Evolutionary conservation across 176 grass and related monocot species (phyloP), one percentile per base, ranked within the genome.

Genomic region (Carex parvula): DNA sequence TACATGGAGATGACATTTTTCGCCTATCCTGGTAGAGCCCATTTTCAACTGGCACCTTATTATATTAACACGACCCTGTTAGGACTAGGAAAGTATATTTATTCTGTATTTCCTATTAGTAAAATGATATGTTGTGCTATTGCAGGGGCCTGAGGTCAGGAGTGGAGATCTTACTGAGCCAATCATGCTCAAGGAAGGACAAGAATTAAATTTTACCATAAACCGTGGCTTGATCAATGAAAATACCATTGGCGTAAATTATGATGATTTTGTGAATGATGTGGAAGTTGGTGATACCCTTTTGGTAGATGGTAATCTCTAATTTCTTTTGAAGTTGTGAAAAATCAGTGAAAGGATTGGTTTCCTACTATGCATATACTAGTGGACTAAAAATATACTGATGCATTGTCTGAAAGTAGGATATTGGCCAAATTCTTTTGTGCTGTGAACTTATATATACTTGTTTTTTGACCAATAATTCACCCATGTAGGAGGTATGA

Each of bases 141-240:
- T 91, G 77, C 83, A 99, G 96, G 96, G 96, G 85, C 96, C 96
- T 52, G 96, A 99, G 86, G 96, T 99, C 73, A 92, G 96, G 93
- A 99, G 96, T 89, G 96, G 96, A 35, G 96, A 99, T 89, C 84
- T 99, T 58, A 85, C 89, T 16, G 88, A 99, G 33, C 96, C 96
- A 77, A 92, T 99, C 76, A 87, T 89, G 89, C 96, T 99, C 4
- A 81, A 81, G 52, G 96, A 92, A 84, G 96, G 93, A 5, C 93
- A 99, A 83, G 93, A 91, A 60, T 89, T 99, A 84, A 99, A 88
- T 60, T 95, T 99, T 84, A 99, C 96, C 14, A 99, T 91, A 74
- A 95, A 91, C 87, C 92, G 91, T 90, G 89, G 79, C 70, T 88
- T 99, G 52, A 95, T 86, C 85, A 88, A 90, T 58, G 73, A 87